phyloP scores from a whole-genome alignment of 768 basidiomycete species.

The Cyclocybe cylindracea region DNA sequence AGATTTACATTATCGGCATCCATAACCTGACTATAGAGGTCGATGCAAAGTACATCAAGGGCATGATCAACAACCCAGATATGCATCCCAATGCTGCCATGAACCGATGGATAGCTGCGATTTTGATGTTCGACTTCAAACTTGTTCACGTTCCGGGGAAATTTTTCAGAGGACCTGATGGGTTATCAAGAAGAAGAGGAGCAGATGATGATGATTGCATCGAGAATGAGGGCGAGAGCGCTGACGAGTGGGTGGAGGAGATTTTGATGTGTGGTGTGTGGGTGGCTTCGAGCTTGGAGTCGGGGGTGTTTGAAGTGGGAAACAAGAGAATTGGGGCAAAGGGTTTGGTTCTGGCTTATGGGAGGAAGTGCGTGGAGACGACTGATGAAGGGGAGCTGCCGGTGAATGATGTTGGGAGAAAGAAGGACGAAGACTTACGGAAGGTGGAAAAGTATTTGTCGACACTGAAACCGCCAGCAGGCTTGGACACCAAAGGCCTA shows the following conservation, averaged over 20 bases:
- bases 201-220: slow-evolving; percentile 3
- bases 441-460: slow-evolving; percentile 10
- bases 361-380: neutral
- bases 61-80: slow-evolving; percentile 33
- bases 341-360: neutral
- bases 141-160: slow-evolving; percentile 23
- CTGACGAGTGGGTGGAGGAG: slow-evolving; percentile 23
- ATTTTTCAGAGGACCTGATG: slow-evolving; percentile 10
- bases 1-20: slow-evolving; percentile 26
- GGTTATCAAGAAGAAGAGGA: slow-evolving; percentile 17
- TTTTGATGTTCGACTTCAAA: slow-evolving; percentile 26
- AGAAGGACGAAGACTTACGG: slow-evolving; percentile 9
- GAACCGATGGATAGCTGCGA: slow-evolving; percentile 28
- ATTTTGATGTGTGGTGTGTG: neutral
- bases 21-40: slow-evolving; percentile 24
- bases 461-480: neutral
- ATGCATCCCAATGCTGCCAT: slow-evolving; percentile 29
- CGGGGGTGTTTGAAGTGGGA: neutral
- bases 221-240: slow-evolving; percentile 8
- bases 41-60: slow-evolving; percentile 32
- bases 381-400: slow-evolving; percentile 5
- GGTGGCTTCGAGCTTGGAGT: neutral
- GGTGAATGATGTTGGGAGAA: neutral
- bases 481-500: neutral
- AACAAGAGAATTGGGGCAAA: neutral